phyloP scores from a whole-genome alignment of 345 rosid species.

The Eucalyptus paniculata region DNA sequence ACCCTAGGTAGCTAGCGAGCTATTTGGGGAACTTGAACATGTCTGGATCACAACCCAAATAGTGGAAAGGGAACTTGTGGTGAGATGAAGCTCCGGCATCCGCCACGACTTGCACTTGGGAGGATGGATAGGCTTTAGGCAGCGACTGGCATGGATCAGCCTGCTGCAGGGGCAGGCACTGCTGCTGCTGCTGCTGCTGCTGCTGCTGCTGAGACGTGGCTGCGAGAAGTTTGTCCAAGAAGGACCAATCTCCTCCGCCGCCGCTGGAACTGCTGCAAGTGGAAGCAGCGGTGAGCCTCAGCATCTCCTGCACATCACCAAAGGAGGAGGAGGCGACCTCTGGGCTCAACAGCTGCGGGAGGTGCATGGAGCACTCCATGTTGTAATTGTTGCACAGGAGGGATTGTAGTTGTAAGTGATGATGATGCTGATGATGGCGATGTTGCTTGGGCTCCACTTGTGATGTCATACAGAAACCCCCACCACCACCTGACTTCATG shows the following conservation, averaged over 20 bases:
- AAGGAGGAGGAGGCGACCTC: conserved; percentile 31
- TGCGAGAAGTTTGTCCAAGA: conserved; percentile 76
- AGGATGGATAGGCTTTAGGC: not conserved
- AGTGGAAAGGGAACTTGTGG: conserved; percentile 50
- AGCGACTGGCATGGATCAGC: not conserved
- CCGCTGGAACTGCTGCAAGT: conserved; percentile 9
- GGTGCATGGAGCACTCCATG: conserved; percentile 37
- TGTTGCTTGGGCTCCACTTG: not conserved
- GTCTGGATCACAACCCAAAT: conserved; percentile 39
- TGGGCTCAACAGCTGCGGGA: conserved; percentile 73
- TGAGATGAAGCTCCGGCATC: conserved; percentile 16
- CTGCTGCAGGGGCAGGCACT: not conserved
- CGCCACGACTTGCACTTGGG: conserved; percentile 6
- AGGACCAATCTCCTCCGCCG: conserved; percentile 68
- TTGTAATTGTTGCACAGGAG: not conserved
- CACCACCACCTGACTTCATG: not conserved
- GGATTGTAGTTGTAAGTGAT: conserved; percentile 9
- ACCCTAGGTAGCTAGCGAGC: not conserved
- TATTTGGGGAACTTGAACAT: conserved; percentile 48
- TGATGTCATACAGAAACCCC: not conserved
- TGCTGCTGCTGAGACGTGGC: conserved; percentile 6
- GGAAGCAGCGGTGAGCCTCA: conserved; percentile 39
- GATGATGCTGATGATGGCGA: not conserved
- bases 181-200: conserved; percentile 12
- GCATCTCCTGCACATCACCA: conserved; percentile 56